Base-by-base conservation (phyloP, 345 rosid genomes). In the Arabis alpina region DNA sequence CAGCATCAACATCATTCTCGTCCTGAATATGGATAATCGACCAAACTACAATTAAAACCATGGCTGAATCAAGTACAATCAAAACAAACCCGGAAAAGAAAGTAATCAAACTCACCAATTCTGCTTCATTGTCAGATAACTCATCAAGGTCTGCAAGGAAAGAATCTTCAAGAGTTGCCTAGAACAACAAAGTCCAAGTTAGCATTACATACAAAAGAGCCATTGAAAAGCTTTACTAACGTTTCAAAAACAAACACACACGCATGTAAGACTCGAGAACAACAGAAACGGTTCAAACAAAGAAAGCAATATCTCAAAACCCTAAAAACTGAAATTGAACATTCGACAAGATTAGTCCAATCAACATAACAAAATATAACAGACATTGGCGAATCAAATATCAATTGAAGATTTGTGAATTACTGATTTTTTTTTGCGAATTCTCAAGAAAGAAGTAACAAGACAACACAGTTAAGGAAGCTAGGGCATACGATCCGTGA, bases 81-180 rank as follows among this genome's bases (percentile, higher is more conserved):
- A 57, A 30, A 50, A 8, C 0, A 9, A 27, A 54, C 8, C 2
- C 49, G 8, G 14, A 42, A 63, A 6, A 34, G 32, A 56, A 10
- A 13, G 37, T 62, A 10, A 43, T 44, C 34, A 14, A 36, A 0
- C 88, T 91, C 53, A 88, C 92, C 58, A 64, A 25, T 66, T 87
- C 88, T 16, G 87, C 88, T 69, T 93, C 98, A 64, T 93, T 93
- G 73, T 91, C 98, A 39, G 98, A 93, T 78, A 91, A 74, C 68
- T 93, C 97, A n/a, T 89, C 97, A 36, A 93, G 94, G 79, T 91
- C 98, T 1, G 97, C 97, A 8, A 93, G 89, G 74, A 93, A 91
- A 32, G 97, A 89, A 82, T 91, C 98, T 28, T 88, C 93, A 50
- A 93, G 93, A 63, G 93, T 87, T 15, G 93, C 96, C 97, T 93